Evolutionary conservation across 2,329 filamentous ascomycete genomes (phyloP), one percentile per base, ranked within the genome.

Genomic region (Penicillium italicum): DNA sequence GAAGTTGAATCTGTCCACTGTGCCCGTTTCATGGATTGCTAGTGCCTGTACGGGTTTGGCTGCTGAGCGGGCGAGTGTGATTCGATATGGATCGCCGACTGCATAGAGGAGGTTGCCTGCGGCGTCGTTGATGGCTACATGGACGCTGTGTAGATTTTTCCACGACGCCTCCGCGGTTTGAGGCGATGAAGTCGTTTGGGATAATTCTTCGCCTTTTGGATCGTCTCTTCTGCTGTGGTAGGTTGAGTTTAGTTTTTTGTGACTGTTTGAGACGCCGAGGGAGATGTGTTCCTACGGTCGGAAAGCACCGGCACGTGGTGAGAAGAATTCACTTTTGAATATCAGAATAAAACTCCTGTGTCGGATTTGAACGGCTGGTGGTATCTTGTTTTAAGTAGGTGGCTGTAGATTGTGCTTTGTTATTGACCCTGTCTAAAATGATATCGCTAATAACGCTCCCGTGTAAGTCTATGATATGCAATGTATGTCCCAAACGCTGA

Each of bases 1-100:
- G 24, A 79, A 73, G 1, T 62, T 62, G 48, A 67, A 76, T 9
- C 63, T 54, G 2, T 77, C 71, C 22, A 74, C 63, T 1, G 63
- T 72, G 0, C 75, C 76, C 0, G 75, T 78, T 51, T 79, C 74
- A 0, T 78, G 56, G 5, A 80, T 69, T 5, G 76, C 76, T 5
- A 80, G 68, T 0, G 77, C 73, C 60, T 80, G 77, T 0, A 70
- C 71, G 0, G 77, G 76, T 50, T 80, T 81, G n/a, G 74, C 74
- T 2, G 77, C 71, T 5, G 79, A 81, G 16, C 78, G 73, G 22
- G 70, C 66, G 4, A 80, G 69, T 0, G 78, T 81, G 11, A 76
- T 45, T 3, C 77, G 71, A 0, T 53, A 58, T 0, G 78, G 74
- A 41, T 79, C 70, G 18, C 79, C 78, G 18, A 76, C 68, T 1